Evolutionary conservation across 1,284 basidiomycete genomes (phyloP), one percentile per base, ranked within the genome.

Genomic region (Cutaneotrichosporon sp.): DNA sequence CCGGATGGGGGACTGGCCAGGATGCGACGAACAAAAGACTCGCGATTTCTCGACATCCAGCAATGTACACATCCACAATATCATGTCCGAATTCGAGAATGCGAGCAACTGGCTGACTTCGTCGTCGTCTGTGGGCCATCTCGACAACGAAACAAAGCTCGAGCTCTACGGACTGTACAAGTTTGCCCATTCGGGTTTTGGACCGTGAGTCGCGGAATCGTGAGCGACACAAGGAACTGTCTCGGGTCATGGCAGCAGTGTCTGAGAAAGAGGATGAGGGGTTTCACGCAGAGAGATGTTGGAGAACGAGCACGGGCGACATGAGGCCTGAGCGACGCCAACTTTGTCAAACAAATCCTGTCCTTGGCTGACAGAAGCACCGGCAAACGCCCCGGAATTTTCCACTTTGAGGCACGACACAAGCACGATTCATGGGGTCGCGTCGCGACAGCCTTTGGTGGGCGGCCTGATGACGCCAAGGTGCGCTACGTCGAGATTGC

Each of bases 131-230:
- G 75, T 75, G 4, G 71, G 73, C 1, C 52, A 53, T 13, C 67
- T 77, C 9, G 60, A 75, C 0, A 80, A 72, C 46, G 75, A 77
- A 3, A 60, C 62, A 34, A 77, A 78, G 64, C 68, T 80, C 0
- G 78, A 78, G 91, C 82, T 96, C 13, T 96, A 96, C 79, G 90
- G 90, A 49, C 82, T 93, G 63, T 96, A 86, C 87, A 95, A 95
- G 78, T 85, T 83, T 75, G 78, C 90, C 30, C 90, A 87, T 8
- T 83, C 71, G 0, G 60, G 50, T 0, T 40, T 61, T 1, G 70
- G 69, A 32, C 76, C 78, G 73, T 75, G 56, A 64, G 76, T 70
- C 13, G 10, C 40, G n/a, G n/a, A 16, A 14, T 11, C 11, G 38
- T 11, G 38, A 14, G 38, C 13, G 38, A 5, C 6, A 16, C 13